phyloP scores from a whole-genome alignment of 2,329 filamentous ascomycete genomes.

The Rhinocladiella similis region DNA sequence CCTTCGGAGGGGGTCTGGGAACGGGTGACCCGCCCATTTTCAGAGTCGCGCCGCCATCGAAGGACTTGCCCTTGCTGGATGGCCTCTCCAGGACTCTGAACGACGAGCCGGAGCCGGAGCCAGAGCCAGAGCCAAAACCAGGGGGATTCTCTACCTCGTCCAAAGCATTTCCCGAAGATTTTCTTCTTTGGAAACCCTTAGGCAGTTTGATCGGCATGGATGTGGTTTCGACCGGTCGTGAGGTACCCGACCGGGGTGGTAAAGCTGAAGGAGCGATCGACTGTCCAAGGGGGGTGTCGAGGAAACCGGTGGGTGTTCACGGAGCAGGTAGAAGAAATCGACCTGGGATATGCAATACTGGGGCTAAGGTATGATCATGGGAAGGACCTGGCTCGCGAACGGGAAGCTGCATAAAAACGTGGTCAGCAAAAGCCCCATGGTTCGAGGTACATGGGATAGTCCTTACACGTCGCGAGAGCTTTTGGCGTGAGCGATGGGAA shows the following conservation, averaged over 20 bases:
- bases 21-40: constrained; percentile 34
- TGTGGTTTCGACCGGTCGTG: constrained; percentile 20
- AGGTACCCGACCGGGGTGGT: constrained; percentile 11
- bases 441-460: neutral
- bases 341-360: constrained; percentile 4
- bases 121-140: too few species aligned
- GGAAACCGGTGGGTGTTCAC: constrained; percentile 7
- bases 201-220: constrained; percentile 58
- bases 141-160: constrained; percentile 47
- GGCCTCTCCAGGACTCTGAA: constrained; percentile 57
- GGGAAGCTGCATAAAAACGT: constrained; percentile 19
- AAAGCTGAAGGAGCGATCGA: constrained; percentile 2
- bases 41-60: constrained; percentile 39
- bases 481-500: neutral
- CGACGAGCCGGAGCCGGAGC: constrained; percentile 37
- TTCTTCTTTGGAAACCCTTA: constrained; percentile 54
- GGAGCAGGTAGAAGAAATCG: constrained; percentile 2
- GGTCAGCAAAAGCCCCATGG: constrained; percentile 15
- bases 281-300: neutral
- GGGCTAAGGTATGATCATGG: constrained; percentile 18
- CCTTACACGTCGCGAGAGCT: constrained; percentile 3
- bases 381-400: constrained; percentile 12
- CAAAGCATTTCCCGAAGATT: constrained; percentile 56
- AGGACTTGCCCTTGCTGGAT: constrained; percentile 43
- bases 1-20: constrained; percentile 35